phyloP scores from a whole-genome alignment of 2,329 filamentous ascomycete species.

The Arthroderma uncinatum region DNA sequence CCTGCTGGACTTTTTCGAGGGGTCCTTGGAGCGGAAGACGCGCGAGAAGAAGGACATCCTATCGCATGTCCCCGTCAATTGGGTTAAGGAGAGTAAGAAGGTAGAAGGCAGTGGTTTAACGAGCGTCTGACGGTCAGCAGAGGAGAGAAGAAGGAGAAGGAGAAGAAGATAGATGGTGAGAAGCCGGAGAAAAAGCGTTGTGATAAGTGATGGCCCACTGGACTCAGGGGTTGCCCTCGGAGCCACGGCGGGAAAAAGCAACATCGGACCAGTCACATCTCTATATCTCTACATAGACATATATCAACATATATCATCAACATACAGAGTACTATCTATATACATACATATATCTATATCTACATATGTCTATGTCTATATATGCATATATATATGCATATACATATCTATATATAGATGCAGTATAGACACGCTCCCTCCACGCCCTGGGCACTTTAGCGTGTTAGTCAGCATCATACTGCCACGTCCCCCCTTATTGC shows the following conservation, averaged over 20 bases:
- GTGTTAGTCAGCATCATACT: not conserved
- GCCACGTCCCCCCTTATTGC: not conserved
- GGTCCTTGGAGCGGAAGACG: constrained; percentile 65
- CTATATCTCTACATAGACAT: not conserved
- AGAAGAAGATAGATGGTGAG: not conserved
- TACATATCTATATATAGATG: too few species aligned
- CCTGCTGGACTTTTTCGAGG: constrained; percentile 50
- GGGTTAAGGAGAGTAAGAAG: not conserved
- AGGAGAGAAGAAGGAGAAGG: constrained; percentile 38
- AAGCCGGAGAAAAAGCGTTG: constrained; percentile 12
- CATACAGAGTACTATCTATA: too few species aligned
- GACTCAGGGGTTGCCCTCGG: not conserved
- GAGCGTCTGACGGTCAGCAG: not conserved
- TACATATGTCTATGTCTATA: too few species aligned
- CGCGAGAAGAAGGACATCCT: constrained; percentile 49
- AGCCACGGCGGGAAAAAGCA: not conserved
- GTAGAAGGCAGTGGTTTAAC: not conserved
- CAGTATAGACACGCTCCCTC: too few species aligned
- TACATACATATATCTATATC: too few species aligned
- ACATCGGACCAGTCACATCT: not conserved
- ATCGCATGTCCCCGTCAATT: not conserved
- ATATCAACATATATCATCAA: too few species aligned
- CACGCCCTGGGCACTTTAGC: too few species aligned
- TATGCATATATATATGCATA: too few species aligned
- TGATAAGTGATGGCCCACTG: constrained; percentile 10